Conservation (phyloP, 176 grass and related monocot genomes). For the Phyllostachys edulis region DNA sequence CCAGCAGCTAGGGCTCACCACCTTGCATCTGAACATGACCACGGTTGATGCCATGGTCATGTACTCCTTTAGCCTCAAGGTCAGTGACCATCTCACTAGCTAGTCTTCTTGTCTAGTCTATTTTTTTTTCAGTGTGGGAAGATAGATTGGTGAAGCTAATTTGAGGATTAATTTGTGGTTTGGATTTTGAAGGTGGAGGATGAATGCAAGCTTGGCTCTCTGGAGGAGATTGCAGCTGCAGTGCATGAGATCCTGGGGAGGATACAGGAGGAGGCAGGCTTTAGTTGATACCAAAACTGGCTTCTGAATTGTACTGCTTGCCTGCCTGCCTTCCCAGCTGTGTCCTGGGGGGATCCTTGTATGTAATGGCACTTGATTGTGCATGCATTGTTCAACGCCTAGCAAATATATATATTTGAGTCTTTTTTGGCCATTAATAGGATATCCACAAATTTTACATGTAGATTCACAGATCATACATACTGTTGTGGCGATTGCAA, state of each 20-base stretch:
- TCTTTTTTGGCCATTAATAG: neutral
- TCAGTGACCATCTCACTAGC: neutral
- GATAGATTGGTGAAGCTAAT: neutral
- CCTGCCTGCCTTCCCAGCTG: neutral
- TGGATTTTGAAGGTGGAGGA: conserved; percentile 51
- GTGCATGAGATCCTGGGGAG: conserved; percentile 60
- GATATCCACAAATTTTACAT: neutral
- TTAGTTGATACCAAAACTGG: conserved; percentile 25
- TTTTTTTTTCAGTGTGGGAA: neutral
- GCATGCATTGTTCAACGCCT: neutral
- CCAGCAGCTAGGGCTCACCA: conserved; percentile 42
- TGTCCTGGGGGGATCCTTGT: neutral
- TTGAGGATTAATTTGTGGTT: neutral
- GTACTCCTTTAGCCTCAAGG: conserved; percentile 63
- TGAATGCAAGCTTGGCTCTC: conserved; percentile 54
- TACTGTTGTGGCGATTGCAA: neutral
- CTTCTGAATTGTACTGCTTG: conserved; percentile 35
- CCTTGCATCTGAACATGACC: conserved; percentile 59
- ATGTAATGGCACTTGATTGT: conserved; percentile 5
- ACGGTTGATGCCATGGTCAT: conserved; percentile 36
- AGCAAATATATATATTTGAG: conserved; percentile 11
- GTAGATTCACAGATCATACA: neutral
- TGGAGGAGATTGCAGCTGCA: conserved; percentile 57
- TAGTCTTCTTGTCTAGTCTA: neutral
- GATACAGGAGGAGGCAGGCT: conserved; percentile 40